These are phyloP conservation scores for Betula pendula DNA, from an alignment of 306 rosid genomes.

Conservation along the genomic window DNA sequence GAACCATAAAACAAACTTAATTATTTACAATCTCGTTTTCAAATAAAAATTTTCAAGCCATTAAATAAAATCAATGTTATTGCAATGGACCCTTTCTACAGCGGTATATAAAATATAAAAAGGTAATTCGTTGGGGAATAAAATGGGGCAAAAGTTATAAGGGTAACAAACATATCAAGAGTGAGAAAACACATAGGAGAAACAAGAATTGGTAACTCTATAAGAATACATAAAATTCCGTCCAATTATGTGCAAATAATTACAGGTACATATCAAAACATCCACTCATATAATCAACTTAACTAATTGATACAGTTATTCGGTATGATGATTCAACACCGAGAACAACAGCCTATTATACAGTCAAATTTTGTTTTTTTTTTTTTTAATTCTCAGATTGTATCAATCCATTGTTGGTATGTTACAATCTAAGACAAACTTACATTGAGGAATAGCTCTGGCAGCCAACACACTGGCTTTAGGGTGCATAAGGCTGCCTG, in stretches of 20 bases:
- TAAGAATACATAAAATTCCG: slow-evolving; percentile 12
- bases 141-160: slow-evolving; percentile 1
- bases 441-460: slow-evolving; percentile 35
- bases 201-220: slow-evolving; percentile 16
- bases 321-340: not conserved
- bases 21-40: not conserved
- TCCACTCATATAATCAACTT: slow-evolving; percentile 16
- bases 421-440: slow-evolving; percentile 42
- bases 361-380: slow-evolving; percentile 1
- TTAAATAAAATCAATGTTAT: not conserved
- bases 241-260: slow-evolving; percentile 25
- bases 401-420: slow-evolving; percentile 6
- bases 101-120: not conserved
- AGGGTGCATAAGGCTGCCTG: slow-evolving; percentile 49
- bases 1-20: not conserved
- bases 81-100: not conserved
- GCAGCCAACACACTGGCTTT: slow-evolving; percentile 21
- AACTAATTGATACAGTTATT: slow-evolving; percentile 7
- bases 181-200: slow-evolving; percentile 6
- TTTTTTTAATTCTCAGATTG: not conserved
- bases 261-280: slow-evolving; percentile 8
- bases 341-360: not conserved
- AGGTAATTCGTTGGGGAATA: not conserved
- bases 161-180: not conserved
- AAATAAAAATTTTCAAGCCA: not conserved